Percentiles rank a stretch among this genome's conserved stretches.
These are phyloP conservation scores for Dipteronia dyeriana DNA, from an alignment of 345 rosid species.

Conservation along the genomic window DNA sequence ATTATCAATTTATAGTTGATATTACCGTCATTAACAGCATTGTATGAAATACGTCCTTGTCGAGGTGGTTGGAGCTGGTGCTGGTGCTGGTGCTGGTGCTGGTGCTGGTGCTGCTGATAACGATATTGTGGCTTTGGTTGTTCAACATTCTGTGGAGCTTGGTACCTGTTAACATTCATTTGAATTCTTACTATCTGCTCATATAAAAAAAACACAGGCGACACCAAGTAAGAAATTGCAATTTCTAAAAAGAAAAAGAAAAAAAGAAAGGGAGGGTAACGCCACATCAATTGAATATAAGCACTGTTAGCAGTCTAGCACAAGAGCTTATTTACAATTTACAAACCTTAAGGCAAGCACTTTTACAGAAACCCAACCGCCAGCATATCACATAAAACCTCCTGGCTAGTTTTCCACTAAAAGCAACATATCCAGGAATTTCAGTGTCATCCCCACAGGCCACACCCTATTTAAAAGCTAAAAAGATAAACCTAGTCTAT, in stretches of 20 bases:
- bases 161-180: slow-evolving; percentile 55
- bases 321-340: neutral
- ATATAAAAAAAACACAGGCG: neutral
- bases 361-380: neutral
- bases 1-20: slow-evolving; percentile 13
- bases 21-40: slow-evolving; percentile 68
- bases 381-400: neutral
- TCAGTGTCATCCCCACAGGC: neutral
- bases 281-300: neutral
- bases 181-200: slow-evolving; percentile 9
- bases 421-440: slow-evolving; percentile 4
- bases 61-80: slow-evolving; percentile 49
- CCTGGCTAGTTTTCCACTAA: neutral
- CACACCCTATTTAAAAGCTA: neutral
- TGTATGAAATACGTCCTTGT: slow-evolving; percentile 49
- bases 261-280: neutral
- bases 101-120: slow-evolving; percentile 41
- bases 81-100: slow-evolving; percentile 31
- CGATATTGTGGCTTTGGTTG: slow-evolving; percentile 61
- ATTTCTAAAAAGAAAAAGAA: neutral
- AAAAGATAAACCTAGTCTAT: neutral
- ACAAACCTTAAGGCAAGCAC: neutral
- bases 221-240: neutral
- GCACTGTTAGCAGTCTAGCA: neutral
- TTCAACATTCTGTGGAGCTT: slow-evolving; percentile 63